Evolutionary conservation across 140 eudicot genomes (phyloP).

Genomic region (Anethum foeniculum): DNA sequence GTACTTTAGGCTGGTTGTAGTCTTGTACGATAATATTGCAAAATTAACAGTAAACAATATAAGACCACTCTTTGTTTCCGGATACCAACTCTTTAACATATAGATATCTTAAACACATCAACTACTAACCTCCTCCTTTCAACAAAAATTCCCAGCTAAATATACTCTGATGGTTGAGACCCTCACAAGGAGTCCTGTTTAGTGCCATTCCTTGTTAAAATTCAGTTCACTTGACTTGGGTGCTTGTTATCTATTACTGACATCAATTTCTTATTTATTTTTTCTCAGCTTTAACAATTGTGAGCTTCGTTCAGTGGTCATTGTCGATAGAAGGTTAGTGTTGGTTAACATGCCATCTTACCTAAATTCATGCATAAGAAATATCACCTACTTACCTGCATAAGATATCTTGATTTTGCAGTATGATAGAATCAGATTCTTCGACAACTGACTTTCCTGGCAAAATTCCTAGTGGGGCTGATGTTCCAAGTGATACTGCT

Average conservation of each 20-base stretch:
- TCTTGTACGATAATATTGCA: background rate
- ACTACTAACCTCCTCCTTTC: background rate
- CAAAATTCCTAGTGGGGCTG: background rate
- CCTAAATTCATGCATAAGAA: no score
- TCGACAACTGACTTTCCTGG: slow-evolving; percentile 26
- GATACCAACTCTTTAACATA: background rate
- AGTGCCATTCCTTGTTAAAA: background rate
- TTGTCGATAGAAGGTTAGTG: slow-evolving; percentile 69
- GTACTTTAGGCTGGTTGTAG: background rate
- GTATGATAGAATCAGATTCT: slow-evolving; percentile 46
- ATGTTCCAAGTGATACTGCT: background rate
- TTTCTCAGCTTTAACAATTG: slow-evolving; percentile 80
- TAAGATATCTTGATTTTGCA: slow-evolving; percentile 23
- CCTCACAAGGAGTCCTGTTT: background rate
- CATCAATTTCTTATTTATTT: background rate
- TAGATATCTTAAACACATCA: background rate
- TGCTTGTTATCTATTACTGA: background rate
- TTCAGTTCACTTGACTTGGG: background rate
- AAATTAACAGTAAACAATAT: background rate
- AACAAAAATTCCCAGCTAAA: background rate
- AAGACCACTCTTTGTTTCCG: background rate
- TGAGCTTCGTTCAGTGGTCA: slow-evolving; percentile 85
- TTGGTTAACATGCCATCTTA: no score
- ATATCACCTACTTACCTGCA: background rate
- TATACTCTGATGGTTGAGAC: background rate